Evolutionary conservation across 768 basidiomycete genomes (phyloP), one percentile per base, ranked within the genome.

Genomic region (Phylloporus rhodoxanthus): DNA sequence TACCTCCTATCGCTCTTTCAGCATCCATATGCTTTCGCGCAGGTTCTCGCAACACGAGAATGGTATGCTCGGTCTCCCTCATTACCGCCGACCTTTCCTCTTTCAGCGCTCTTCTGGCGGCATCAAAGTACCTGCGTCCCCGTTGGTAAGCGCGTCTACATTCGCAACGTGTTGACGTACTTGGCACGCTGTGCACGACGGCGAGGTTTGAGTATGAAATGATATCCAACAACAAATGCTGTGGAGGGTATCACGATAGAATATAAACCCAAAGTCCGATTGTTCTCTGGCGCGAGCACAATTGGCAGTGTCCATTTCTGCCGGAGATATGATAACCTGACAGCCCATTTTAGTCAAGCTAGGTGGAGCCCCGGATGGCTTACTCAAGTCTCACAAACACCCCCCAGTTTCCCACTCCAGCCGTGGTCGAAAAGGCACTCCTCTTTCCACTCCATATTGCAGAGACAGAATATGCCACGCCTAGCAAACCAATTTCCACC

Each of bases 1-100:
- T 64, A 85, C 90, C 90, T 72, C 80, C 79, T 66, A 76, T 81
- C 20, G 75, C 73, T 53, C 74, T 75, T 66, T 94, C 90, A 21
- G 75, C 66, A 30, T 81, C 74, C 52, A 74, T 75, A 59, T 82
- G 84, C 58, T 78, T 79, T 61, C 73, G 74, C 13, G 86, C 87
- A 14, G 78, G 74, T 49, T 89, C 84, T 55, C 76, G 76, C 57
- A 95, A 76, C 39, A 94, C 67, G 46, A 66, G 68, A 51, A 75
- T 67, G 7, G 81, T 81, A 8, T 84, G 79, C 53, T 82, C 77
- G 41, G 81, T 79, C 64, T 88, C 80, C 59, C 76, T 75, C 59
- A 76, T 73, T 56, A 79, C 68, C 59, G 80, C 81, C 10, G 77
- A 75, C 53, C 84, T 79, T 61, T 83, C 80, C 50, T 89, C 84